phyloP scores from a whole-genome alignment of 208 protist genomes.

The Trichomonas tenax region DNA sequence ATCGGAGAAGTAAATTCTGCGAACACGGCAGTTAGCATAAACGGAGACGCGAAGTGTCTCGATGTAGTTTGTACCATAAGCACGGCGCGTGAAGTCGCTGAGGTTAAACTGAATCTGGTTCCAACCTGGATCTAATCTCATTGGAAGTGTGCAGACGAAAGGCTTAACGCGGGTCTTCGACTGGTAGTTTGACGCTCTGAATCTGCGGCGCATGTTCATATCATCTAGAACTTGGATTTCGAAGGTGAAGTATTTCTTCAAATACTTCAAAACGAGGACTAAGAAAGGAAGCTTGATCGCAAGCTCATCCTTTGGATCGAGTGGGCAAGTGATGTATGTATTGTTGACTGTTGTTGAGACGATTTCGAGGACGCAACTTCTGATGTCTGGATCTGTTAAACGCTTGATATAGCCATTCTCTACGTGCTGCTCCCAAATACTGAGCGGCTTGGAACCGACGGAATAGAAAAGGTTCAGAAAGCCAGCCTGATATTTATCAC shows the following conservation, averaged over 20 bases:
- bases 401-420: too few relatives aligned
- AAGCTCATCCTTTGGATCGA: slow-evolving; percentile 80
- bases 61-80: too few relatives aligned
- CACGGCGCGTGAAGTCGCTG: too few relatives aligned
- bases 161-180: slow-evolving; percentile 78
- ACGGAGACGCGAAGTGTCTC: too few relatives aligned
- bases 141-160: slow-evolving; percentile 98
- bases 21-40: slow-evolving; percentile 93
- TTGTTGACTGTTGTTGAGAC: slow-evolving; percentile 92
- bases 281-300: too few relatives aligned
- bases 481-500: too few relatives aligned
- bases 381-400: slow-evolving; percentile 95
- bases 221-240: slow-evolving; percentile 97
- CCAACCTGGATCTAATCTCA: slow-evolving; percentile 94
- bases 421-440: too few relatives aligned
- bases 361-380: slow-evolving; percentile 91
- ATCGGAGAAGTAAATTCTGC: slow-evolving; percentile 86
- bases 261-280: slow-evolving; percentile 72
- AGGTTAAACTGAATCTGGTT: slow-evolving; percentile 98
- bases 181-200: slow-evolving; percentile 96
- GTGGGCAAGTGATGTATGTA: slow-evolving; percentile 88
- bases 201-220: slow-evolving; percentile 85
- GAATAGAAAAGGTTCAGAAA: too few relatives aligned
- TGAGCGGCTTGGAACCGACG: too few relatives aligned
- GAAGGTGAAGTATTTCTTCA: slow-evolving; percentile 97